phyloP scores from a whole-genome alignment of 345 rosid species.

The Acer campestre region DNA sequence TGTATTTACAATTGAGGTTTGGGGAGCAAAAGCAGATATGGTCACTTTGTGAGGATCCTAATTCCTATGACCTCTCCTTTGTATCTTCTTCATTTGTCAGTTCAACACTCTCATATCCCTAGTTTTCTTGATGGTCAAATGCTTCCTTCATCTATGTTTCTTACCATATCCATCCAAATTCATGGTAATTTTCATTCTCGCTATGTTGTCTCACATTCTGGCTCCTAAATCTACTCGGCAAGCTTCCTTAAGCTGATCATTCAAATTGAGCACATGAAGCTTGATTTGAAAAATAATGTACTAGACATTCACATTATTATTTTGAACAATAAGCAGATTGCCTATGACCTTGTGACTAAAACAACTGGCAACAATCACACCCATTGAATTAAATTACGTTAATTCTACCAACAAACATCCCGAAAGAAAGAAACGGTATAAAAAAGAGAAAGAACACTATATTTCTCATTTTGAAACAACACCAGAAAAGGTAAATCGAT shows the following conservation, averaged over 20 bases:
- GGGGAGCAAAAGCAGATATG: neutral
- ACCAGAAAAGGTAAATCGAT: neutral
- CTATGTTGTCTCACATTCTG: neutral
- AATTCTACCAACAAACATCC: neutral
- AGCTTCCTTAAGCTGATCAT: neutral
- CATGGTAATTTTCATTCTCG: neutral
- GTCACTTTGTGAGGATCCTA: neutral
- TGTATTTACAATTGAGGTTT: neutral
- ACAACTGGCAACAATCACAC: slow-evolving; percentile 3
- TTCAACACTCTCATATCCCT: neutral
- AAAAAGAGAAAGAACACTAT: neutral
- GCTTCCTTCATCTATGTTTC: neutral
- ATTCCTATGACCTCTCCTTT: neutral
- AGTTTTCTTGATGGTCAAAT: neutral
- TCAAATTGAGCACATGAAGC: neutral
- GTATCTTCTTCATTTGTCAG: neutral
- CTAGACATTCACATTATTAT: neutral
- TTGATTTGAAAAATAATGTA: neutral
- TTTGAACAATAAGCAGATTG: neutral
- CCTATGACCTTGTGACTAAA: neutral
- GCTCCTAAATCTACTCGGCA: neutral
- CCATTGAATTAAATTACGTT: neutral
- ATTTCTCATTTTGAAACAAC: neutral
- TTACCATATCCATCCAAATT: neutral
- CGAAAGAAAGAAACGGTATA: no score